Percentiles rank a stretch among this genome's conserved stretches.
These are phyloP conservation scores for Alternaria brassicae DNA, from an alignment of 2,329 filamentous ascomycete species.

Conservation along the genomic window DNA sequence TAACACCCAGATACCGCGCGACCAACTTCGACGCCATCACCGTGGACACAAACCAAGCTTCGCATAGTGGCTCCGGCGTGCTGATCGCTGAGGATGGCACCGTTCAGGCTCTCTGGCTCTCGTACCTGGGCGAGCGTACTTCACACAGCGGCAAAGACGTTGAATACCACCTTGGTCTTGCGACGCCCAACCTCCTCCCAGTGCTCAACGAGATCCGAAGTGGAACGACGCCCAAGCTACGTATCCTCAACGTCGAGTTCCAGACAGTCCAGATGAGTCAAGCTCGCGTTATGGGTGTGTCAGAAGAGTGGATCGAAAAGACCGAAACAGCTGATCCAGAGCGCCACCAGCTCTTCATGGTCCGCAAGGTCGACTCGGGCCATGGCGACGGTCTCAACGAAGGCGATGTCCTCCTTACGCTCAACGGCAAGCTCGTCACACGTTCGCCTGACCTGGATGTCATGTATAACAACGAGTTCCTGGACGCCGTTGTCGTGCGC, in stretches of 20 bases:
- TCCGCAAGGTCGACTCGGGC: slow-evolving; percentile 82
- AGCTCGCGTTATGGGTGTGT: slow-evolving; percentile 94
- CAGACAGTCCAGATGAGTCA: slow-evolving; percentile 97
- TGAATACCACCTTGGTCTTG: slow-evolving; percentile 93
- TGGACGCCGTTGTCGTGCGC: slow-evolving; percentile 87
- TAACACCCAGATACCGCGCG: slow-evolving; percentile 90
- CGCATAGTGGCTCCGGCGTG: slow-evolving; percentile 93
- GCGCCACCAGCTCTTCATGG: slow-evolving; percentile 97
- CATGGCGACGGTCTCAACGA: slow-evolving; percentile 74
- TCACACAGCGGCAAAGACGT: slow-evolving; percentile 83
- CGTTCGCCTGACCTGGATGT: slow-evolving; percentile 91
- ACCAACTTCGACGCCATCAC: slow-evolving; percentile 97
- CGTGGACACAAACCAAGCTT: slow-evolving; percentile 89
- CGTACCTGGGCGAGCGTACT: slow-evolving; percentile 90
- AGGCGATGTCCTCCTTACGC: slow-evolving; percentile 87
- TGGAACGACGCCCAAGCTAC: slow-evolving; percentile 78
- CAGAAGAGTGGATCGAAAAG: slow-evolving; percentile 92
- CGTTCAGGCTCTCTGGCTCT: slow-evolving; percentile 95
- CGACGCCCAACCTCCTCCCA: slow-evolving; percentile 85
- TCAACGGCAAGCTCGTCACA: slow-evolving; percentile 93
- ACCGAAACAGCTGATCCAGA: slow-evolving; percentile 88
- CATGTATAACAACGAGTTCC: slow-evolving; percentile 87
- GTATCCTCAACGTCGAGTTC: slow-evolving; percentile 93
- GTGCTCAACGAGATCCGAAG: slow-evolving; percentile 86
- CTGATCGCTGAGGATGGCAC: slow-evolving; percentile 88